Evolutionary conservation across 2,329 filamentous ascomycete genomes (phyloP).

Genomic region (Cladophialophora carrionii): DNA sequence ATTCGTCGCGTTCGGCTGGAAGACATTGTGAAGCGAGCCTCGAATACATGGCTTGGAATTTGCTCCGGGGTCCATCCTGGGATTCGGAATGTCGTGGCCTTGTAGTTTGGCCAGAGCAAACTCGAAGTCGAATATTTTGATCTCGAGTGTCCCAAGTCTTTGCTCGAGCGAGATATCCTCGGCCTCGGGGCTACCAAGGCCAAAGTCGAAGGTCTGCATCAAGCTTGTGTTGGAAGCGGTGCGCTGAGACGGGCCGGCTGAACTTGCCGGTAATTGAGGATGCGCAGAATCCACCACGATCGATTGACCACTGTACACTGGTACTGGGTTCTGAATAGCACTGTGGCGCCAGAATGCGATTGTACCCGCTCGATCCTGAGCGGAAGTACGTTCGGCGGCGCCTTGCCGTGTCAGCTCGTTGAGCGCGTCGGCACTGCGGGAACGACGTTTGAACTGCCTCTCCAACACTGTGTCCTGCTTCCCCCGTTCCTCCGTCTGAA

Average conservation of each 20-base stretch:
- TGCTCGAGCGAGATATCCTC: slow-evolving; percentile 51
- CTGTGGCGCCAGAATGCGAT: slow-evolving; percentile 46
- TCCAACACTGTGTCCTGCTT: slow-evolving; percentile 30
- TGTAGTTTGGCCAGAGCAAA: slow-evolving; percentile 56
- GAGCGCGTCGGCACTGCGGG: slow-evolving; percentile 50
- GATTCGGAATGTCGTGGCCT: slow-evolving; percentile 39
- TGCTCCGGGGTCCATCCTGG: slow-evolving; percentile 15
- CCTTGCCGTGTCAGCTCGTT: slow-evolving; percentile 41
- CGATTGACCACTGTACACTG: slow-evolving; percentile 34
- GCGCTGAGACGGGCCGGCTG: slow-evolving; percentile 22
- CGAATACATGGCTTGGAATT: slow-evolving; percentile 11
- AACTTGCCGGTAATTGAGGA: slow-evolving; percentile 10
- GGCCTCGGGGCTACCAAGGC: slow-evolving; percentile 40
- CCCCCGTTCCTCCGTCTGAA: slow-evolving; percentile 8
- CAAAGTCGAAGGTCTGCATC: slow-evolving; percentile 38
- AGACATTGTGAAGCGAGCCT: slow-evolving; percentile 23
- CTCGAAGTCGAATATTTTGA: slow-evolving; percentile 56
- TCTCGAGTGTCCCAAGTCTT: slow-evolving; percentile 54
- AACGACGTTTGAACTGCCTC: slow-evolving; percentile 47
- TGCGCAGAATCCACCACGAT: slow-evolving; percentile 30
- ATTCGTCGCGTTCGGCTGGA: slow-evolving; percentile 18
- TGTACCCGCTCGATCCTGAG: slow-evolving; percentile 47
- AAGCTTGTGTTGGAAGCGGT: slow-evolving; percentile 22
- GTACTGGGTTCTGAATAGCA: slow-evolving; percentile 40
- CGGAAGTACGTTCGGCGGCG: slow-evolving; percentile 46